A percentile compares a stretch with the other conserved stretches of the same genome.
phyloP scores from a whole-genome alignment of 495 filamentous ascomycete species.

The Polyplosphaeria fusca region DNA sequence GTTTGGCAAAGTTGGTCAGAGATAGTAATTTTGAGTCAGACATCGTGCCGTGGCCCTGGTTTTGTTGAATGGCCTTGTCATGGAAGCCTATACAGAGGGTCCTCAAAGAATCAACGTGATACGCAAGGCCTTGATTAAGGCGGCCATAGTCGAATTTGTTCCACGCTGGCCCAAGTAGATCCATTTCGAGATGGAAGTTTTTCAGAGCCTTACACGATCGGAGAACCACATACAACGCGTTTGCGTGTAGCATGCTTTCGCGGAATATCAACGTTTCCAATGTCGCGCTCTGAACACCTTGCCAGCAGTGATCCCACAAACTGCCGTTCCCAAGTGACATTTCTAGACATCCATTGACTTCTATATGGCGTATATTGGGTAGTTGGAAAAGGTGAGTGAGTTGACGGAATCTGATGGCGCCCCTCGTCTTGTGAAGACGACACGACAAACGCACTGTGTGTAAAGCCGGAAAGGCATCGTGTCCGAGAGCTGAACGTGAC shows the following conservation, averaged over 20 bases:
- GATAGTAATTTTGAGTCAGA: no score
- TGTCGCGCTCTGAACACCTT: background rate
- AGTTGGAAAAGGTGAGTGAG: background rate
- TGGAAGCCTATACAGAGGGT: background rate
- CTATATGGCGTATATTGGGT: background rate
- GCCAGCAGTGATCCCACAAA: background rate
- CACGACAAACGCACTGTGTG: background rate
- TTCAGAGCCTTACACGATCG: background rate
- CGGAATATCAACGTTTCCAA: background rate
- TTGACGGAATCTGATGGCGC: background rate
- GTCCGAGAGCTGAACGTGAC: no score
- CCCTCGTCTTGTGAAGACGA: background rate
- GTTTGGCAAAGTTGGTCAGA: background rate
- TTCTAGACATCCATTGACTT: background rate
- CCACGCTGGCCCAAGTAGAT: background rate
- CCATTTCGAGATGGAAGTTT: background rate
- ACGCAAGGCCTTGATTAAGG: background rate
- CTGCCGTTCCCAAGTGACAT: background rate
- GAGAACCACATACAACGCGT: background rate
- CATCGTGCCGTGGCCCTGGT: no score
- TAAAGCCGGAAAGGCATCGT: no score
- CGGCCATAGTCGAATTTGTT: background rate
- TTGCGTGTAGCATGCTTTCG: background rate
- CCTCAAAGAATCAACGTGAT: background rate
- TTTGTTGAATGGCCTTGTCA: no score